phyloP scores from a whole-genome alignment of 73 alveolate genomes.

The Strombidium stylifer region DNA sequence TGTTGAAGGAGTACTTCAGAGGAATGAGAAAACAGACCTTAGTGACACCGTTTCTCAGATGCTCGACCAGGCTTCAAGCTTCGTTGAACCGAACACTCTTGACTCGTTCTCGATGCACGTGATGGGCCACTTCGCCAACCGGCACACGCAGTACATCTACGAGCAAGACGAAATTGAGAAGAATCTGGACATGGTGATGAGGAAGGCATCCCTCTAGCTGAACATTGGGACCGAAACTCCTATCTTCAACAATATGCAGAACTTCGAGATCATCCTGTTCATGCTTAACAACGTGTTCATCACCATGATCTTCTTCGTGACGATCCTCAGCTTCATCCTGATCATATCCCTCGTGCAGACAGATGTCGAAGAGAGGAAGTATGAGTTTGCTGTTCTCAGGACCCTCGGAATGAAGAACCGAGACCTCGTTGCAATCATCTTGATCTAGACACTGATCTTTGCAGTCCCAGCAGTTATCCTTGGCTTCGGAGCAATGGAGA shows the following conservation, averaged over 20 bases:
- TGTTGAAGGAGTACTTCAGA: neutral
- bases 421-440: constrained; percentile 32
- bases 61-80: neutral
- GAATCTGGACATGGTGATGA: neutral
- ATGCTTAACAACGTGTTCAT: constrained; percentile 26
- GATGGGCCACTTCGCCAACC: neutral
- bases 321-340: constrained; percentile 51
- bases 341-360: constrained; percentile 55
- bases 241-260: neutral
- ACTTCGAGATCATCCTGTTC: constrained; percentile 7
- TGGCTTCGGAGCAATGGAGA: constrained; percentile 34
- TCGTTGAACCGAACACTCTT: neutral
- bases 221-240: neutral
- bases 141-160: neutral
- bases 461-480: constrained; percentile 65
- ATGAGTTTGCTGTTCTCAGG: constrained; percentile 67
- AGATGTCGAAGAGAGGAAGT: constrained; percentile 65
- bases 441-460: constrained; percentile 49
- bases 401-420: constrained; percentile 61
- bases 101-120: constrained; percentile 2
- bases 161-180: neutral
- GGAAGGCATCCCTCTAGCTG: neutral
- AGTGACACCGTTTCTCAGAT: neutral
- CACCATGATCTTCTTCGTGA: constrained; percentile 56
- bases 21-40: neutral